phyloP scores from a whole-genome alignment of 768 basidiomycete genomes.

The Boletellus ananiceps region DNA sequence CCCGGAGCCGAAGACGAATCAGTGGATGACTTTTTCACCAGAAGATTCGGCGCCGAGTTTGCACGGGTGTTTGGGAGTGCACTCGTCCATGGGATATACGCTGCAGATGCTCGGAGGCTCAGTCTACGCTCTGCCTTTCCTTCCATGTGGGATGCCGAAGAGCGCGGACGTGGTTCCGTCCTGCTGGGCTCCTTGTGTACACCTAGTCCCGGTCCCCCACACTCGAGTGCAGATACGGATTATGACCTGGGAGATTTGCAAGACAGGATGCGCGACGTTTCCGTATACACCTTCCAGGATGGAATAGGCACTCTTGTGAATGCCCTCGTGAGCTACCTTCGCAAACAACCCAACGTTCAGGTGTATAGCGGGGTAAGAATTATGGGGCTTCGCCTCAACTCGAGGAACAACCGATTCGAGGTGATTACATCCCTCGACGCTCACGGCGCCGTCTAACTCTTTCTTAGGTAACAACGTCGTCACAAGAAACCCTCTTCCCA shows the following conservation, averaged over 20 bases:
- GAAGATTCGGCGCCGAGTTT: slow-evolving; percentile 68
- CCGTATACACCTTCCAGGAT: slow-evolving; percentile 77
- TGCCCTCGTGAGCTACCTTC: slow-evolving; percentile 48
- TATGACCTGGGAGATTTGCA: slow-evolving; percentile 50
- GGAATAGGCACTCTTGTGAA: slow-evolving; percentile 68
- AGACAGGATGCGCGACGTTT: slow-evolving; percentile 49
- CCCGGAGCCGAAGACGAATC: slow-evolving; percentile 61
- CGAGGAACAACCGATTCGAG: slow-evolving; percentile 39
- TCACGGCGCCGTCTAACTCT: slow-evolving; percentile 3
- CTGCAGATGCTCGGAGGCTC: slow-evolving; percentile 71
- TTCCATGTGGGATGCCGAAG: slow-evolving; percentile 63
- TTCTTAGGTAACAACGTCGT: slow-evolving; percentile 32
- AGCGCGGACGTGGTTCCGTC: slow-evolving; percentile 65
- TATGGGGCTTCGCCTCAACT: slow-evolving; percentile 29
- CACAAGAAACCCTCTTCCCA: slow-evolving; percentile 35
- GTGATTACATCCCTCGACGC: slow-evolving; percentile 29
- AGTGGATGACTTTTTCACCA: slow-evolving; percentile 69
- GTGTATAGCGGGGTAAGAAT: slow-evolving; percentile 45
- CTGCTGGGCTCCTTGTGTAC: slow-evolving; percentile 50
- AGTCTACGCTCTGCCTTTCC: slow-evolving; percentile 80
- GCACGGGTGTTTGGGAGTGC: slow-evolving; percentile 76
- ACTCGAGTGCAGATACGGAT: slow-evolving; percentile 11
- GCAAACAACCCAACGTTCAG: slow-evolving; percentile 50
- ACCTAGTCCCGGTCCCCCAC: slow-evolving; percentile 9
- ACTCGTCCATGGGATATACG: slow-evolving; percentile 90